Conservation (phyloP, 306 rosid genomes). For the Gastrolobium bilobum region DNA sequence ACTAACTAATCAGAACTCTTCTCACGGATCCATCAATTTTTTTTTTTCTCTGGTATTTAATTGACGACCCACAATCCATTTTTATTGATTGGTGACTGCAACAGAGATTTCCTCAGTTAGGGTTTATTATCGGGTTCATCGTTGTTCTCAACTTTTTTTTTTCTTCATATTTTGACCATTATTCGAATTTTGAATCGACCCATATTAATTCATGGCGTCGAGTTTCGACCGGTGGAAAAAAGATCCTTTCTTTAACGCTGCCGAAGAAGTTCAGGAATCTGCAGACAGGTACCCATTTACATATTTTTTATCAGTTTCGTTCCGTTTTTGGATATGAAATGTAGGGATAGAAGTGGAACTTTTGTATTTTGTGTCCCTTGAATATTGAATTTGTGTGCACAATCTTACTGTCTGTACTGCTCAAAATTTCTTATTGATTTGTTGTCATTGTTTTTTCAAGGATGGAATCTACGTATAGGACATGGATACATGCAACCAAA, state of each 20-base stretch:
- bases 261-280: slow-evolving; percentile 97
- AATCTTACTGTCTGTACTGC: not conserved
- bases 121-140: slow-evolving; percentile 37
- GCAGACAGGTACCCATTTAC: slow-evolving; percentile 78
- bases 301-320: not conserved
- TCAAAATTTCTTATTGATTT: slow-evolving; percentile 29
- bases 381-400: slow-evolving; percentile 29
- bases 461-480: slow-evolving; percentile 90
- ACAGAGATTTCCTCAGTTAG: slow-evolving; percentile 33
- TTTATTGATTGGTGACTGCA: not conserved
- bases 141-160: not conserved
- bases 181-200: slow-evolving; percentile 23
- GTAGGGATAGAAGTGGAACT: not conserved
- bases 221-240: slow-evolving; percentile 96
- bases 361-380: not conserved
- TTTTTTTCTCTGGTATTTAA: not conserved
- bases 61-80: slow-evolving; percentile 3
- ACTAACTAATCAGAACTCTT: slow-evolving; percentile 3
- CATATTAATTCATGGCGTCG: slow-evolving; percentile 70
- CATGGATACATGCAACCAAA: slow-evolving; percentile 75
- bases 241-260: slow-evolving; percentile 90
- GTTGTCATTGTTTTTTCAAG: slow-evolving; percentile 52
- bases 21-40: slow-evolving; percentile 24
- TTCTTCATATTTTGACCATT: not conserved
- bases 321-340: slow-evolving; percentile 15